These are phyloP conservation scores for Fusarium papillatum DNA, from an alignment of 2,329 filamentous ascomycete genomes.

Conservation along the genomic window DNA sequence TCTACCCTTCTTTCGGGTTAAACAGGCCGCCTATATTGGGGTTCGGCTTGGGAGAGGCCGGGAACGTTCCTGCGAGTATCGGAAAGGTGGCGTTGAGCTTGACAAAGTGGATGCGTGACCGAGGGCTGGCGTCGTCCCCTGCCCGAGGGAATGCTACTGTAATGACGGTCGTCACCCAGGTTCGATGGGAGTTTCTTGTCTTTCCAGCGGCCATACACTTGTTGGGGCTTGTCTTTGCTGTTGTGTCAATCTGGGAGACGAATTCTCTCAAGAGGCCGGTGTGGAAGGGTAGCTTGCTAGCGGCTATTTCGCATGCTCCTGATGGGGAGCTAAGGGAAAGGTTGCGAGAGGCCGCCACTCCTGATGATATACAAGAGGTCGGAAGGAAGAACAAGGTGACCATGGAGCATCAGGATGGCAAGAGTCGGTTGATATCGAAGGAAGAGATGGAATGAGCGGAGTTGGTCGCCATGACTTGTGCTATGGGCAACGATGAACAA, in stretches of 20 bases:
- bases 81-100: slow-evolving; percentile 13
- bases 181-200: neutral
- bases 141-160: neutral
- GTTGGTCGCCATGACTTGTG: neutral
- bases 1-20: slow-evolving; percentile 5
- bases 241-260: neutral
- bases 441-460: no score
- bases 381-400: neutral
- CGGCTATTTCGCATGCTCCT: neutral
- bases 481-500: neutral
- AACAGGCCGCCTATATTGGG: neutral
- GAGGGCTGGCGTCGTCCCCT: neutral
- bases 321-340: neutral
- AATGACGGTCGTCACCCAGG: neutral
- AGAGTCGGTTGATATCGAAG: neutral
- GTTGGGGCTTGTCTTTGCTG: neutral
- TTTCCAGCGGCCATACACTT: neutral
- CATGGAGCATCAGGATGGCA: neutral
- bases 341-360: neutral
- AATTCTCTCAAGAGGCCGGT: neutral
- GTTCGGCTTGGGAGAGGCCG: neutral
- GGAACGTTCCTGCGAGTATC: neutral
- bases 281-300: neutral
- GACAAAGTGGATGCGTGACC: slow-evolving; percentile 27
- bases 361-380: neutral